Conservation (phyloP, 2,329 filamentous ascomycete species). For the Penicillium expansum region DNA sequence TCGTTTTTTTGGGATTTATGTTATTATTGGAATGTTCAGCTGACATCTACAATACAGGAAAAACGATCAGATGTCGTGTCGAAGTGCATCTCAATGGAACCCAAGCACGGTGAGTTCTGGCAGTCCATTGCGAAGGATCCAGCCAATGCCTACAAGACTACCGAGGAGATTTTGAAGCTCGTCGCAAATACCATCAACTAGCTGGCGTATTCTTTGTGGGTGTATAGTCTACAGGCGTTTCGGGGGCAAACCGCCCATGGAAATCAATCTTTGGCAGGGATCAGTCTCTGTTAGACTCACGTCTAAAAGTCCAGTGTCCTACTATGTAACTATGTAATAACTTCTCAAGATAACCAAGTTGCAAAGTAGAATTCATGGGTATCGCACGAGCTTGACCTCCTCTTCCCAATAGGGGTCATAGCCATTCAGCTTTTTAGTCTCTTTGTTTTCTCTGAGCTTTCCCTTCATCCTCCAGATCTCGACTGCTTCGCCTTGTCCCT, state of each 20-base stretch:
- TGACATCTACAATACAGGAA: constrained; percentile 50
- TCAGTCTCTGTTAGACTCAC: neutral
- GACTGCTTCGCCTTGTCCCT: constrained; percentile 6
- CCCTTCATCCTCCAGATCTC: neutral
- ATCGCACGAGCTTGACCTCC: constrained; percentile 28
- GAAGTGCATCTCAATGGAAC: constrained; percentile 80
- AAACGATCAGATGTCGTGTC: constrained; percentile 80
- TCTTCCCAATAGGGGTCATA: constrained; percentile 12
- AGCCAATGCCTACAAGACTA: constrained; percentile 68
- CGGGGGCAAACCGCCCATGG: constrained; percentile 1
- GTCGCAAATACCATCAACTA: constrained; percentile 56
- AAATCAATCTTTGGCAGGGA: neutral
- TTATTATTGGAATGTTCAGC: neutral
- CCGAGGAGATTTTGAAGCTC: constrained; percentile 78
- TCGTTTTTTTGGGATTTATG: constrained; percentile 4
- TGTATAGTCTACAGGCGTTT: constrained; percentile 11
- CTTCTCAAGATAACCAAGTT: constrained; percentile 4
- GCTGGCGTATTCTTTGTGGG: constrained; percentile 11
- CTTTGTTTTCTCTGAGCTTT: constrained; percentile 7
- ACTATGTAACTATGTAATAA: neutral
- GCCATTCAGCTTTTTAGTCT: constrained; percentile 15
- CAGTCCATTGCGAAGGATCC: constrained; percentile 82
- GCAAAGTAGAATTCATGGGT: constrained; percentile 28
- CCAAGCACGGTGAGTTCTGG: constrained; percentile 91
- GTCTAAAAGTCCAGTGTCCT: neutral